These are phyloP conservation scores for Aphanomyces euteiches DNA, from an alignment of 352 stramenopile species.

Conservation along the genomic window DNA sequence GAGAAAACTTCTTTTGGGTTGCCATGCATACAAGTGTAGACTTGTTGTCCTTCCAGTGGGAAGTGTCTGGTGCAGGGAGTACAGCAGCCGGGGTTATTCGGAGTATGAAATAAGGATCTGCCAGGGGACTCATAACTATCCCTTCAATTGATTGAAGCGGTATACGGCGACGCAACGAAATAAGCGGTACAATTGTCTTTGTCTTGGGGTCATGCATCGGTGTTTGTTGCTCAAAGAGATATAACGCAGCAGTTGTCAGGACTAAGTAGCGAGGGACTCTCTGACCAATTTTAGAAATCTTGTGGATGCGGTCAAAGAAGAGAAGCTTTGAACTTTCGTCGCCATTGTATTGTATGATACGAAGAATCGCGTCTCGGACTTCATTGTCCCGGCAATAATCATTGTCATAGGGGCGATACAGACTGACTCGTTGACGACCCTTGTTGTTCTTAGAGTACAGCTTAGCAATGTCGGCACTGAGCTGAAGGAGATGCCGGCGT, in stretches of 20 bases:
- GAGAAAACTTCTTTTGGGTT: conserved; percentile 81
- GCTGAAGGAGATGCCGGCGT: conserved; percentile 73
- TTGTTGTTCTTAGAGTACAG: conserved; percentile 77
- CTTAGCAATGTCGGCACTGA: conserved; percentile 83
- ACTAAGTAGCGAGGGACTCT: conserved; percentile 49
- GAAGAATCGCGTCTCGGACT: conserved; percentile 59
- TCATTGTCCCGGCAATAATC: conserved; percentile 72
- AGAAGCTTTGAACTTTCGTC: conserved; percentile 75
- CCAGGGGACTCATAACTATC: conserved; percentile 74
- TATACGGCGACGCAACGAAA: conserved; percentile 68
- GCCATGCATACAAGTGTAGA: conserved; percentile 77
- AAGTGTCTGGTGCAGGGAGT: conserved; percentile 60
- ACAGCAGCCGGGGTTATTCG: conserved; percentile 50
- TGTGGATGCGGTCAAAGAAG: conserved; percentile 74
- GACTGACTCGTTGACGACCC: conserved; percentile 78
- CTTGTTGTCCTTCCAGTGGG: conserved; percentile 84
- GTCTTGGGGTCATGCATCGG: conserved; percentile 21
- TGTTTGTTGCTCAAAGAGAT: conserved; percentile 67
- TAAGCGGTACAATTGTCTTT: conserved; percentile 37
- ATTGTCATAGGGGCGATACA: conserved; percentile 81
- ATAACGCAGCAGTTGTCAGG: conserved; percentile 69
- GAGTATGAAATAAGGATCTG: conserved; percentile 77
- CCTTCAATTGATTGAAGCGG: conserved; percentile 60
- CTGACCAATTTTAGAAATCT: conserved; percentile 41
- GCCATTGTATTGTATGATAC: conserved; percentile 65